phyloP scores from a whole-genome alignment of 108 stramenopile genomes.

The Fragilariopsis cylindrus region DNA sequence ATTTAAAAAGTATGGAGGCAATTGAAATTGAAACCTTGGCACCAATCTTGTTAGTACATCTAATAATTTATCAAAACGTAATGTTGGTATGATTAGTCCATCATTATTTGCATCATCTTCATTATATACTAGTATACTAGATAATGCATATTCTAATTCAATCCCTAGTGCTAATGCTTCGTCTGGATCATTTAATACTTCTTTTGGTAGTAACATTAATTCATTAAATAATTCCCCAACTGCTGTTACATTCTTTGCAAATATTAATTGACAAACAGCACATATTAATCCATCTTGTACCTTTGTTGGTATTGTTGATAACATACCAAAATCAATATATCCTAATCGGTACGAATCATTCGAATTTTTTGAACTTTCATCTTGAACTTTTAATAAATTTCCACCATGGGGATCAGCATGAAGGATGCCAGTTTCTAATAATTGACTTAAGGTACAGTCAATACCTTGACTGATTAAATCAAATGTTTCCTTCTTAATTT shows the following conservation, averaged over 20 bases:
- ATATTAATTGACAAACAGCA: constrained; percentile 71
- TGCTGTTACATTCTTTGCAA: constrained; percentile 59
- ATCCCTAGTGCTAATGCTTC: constrained; percentile 48
- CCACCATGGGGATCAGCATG: constrained; percentile 83
- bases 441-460: constrained; percentile 71
- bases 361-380: background rate
- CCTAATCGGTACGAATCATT: constrained; percentile 37
- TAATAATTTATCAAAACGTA: constrained; percentile 76
- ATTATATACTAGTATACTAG: constrained; percentile 45
- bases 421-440: constrained; percentile 71
- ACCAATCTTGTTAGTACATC: constrained; percentile 60
- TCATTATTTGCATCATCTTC: background rate
- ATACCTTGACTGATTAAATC: constrained; percentile 65
- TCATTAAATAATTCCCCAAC: constrained; percentile 78
- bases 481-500: constrained; percentile 48
- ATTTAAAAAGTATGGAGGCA: constrained; percentile 80
- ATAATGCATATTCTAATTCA: constrained; percentile 53
- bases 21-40: constrained; percentile 71
- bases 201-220: constrained; percentile 60
- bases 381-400: constrained; percentile 63
- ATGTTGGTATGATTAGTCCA: constrained; percentile 42
- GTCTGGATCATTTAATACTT: constrained; percentile 47
- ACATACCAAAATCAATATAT: constrained; percentile 78
- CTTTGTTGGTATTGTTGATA: constrained; percentile 54
- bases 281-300: constrained; percentile 80